Conservation (phyloP, 805 yeast genomes). For the Candida gorgasii region DNA sequence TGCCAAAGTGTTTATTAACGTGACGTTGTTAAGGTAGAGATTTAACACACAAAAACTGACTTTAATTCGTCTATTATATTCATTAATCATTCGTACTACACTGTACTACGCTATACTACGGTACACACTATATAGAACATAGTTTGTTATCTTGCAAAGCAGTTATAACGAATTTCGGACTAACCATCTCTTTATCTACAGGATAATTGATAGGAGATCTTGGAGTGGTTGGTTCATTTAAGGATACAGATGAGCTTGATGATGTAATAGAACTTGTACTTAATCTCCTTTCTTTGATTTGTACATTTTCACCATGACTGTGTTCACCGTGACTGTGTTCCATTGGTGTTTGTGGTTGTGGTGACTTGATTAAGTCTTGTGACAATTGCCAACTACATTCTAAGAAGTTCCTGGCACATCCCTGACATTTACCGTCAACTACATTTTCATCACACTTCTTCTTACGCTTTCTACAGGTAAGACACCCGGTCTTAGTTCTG, state of each 20-base stretch:
- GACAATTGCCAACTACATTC: slow-evolving; percentile 43
- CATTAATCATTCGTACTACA: slow-evolving; percentile 7
- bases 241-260: not conserved
- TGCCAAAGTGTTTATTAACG: too few species aligned
- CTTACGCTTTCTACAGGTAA: slow-evolving; percentile 64
- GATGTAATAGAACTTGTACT: slow-evolving; percentile 9
- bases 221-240: slow-evolving; percentile 13
- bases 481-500: slow-evolving; percentile 54
- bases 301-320: not conserved
- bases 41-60: not conserved
- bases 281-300: slow-evolving; percentile 8
- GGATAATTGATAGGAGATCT: slow-evolving; percentile 17
- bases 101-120: too few species aligned
- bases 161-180: slow-evolving; percentile 31
- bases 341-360: not conserved
- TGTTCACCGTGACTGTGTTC: slow-evolving; percentile 8
- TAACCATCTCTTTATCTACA: slow-evolving; percentile 3
- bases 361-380: not conserved
- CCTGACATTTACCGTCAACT: slow-evolving; percentile 46
- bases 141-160: slow-evolving; percentile 25
- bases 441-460: slow-evolving; percentile 60
- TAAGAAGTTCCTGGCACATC: slow-evolving; percentile 44
- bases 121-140: slow-evolving; percentile 4
- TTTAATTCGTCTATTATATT: not conserved
- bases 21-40: too few species aligned